Percentiles rank a stretch among this genome's conserved stretches.
Conservation (phyloP, 2,329 filamentous ascomycete species). For the Zalaria obscura region DNA sequence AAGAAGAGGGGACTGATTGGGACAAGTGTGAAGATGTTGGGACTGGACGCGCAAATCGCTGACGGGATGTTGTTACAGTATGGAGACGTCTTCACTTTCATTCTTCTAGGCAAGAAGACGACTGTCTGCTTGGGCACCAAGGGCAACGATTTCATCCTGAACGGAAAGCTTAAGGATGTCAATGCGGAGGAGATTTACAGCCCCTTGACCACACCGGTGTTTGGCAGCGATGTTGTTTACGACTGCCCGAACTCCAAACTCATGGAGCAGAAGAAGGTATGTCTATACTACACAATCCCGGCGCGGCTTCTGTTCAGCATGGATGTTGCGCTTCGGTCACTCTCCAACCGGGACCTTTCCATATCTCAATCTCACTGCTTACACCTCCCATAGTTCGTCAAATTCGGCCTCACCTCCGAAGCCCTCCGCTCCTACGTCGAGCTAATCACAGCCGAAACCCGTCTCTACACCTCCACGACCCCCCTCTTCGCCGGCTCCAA, state of each 20-base stretch:
- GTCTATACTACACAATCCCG: conserved; percentile 4
- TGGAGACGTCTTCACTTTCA: conserved; percentile 80
- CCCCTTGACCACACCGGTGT: conserved; percentile 56
- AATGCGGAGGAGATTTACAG: conserved; percentile 85
- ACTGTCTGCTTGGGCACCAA: conserved; percentile 71
- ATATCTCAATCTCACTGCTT: neutral
- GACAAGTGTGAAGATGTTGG: no score
- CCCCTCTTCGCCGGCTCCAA: conserved; percentile 47
- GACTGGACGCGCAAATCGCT: no score
- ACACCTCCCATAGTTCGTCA: conserved; percentile 51
- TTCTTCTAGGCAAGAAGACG: conserved; percentile 77
- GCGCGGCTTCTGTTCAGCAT: neutral
- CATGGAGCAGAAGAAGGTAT: conserved; percentile 91
- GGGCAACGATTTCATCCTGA: conserved; percentile 84
- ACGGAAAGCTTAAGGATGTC: conserved; percentile 79
- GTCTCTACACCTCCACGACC: conserved; percentile 52
- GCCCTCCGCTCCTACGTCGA: conserved; percentile 65
- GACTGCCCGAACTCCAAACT: conserved; percentile 83
- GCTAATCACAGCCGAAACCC: conserved; percentile 62
- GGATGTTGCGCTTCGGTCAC: neutral
- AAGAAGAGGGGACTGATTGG: no score
- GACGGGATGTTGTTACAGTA: conserved; percentile 36
- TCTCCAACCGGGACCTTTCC: no score
- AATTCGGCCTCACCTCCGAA: conserved; percentile 62
- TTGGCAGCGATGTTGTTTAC: conserved; percentile 78